Base-by-base conservation (phyloP, 345 rosid genomes). In the Salix arbutifolia region DNA sequence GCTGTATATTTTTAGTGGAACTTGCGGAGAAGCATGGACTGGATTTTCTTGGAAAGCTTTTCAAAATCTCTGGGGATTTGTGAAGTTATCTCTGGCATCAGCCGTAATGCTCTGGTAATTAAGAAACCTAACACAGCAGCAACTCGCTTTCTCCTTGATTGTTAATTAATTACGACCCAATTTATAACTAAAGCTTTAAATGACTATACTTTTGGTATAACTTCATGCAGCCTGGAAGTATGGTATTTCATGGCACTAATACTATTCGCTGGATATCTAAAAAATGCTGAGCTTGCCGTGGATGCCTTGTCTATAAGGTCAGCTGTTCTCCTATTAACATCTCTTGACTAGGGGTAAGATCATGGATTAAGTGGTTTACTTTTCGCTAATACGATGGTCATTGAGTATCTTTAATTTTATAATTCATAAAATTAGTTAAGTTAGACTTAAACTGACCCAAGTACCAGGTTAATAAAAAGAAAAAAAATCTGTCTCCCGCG, bases 161-260 rank as follows among this genome's bases (percentile, higher is more conserved):
- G 16, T n/a, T 23, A 9, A 21, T 14, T 35, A 48, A 33, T 33
- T 35, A 5, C 19, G 17, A 33, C 4, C 18, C 23, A 3, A 40
- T 50, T 16, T 50, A 26, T 3, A 42, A 11, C 26, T 25, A 65
- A 17, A 4, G 16, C 33, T 4, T 74, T 17, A 6, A 14, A 11
- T 58, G 3, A 42, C 46, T 42, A 35, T 35, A 3, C 38, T 70
- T n/a, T 12, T 73, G 53, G 50, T 30, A 14, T 25, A 42, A 67
- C n/a, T 7, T 70, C 26, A 1, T 72, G 67, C 81, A 78, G 81
- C 65, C 46, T 79, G 56, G 81, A 79, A 31, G 3, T 79, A 25
- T 79, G 82, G 82, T 79, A 73, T n/a, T 79, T 60, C 12, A 79
- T 68, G 82, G 77, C 70, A n/a, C 68, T 79, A 31, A 61, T 74